Base-by-base conservation (phyloP, 106 monocot genomes). In the Posidonia australis region DNA sequence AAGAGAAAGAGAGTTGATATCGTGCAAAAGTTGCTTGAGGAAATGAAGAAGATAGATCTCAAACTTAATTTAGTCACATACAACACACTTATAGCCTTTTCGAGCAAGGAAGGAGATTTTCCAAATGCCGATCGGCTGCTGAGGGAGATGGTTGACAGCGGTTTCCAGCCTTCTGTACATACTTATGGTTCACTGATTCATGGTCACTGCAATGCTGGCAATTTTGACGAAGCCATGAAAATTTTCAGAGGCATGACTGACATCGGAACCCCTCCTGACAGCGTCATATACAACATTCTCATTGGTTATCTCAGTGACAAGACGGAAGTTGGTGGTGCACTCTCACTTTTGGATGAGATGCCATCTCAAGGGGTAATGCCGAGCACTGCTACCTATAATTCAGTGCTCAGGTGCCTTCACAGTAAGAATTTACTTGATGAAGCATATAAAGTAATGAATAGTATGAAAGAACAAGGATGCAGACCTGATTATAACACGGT, bases 131-230 rank as follows among this genome's bases (percentile, higher is more conserved):
- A 45, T 67, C 62, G 57, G 59, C 72, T 86, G 19, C 53, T 94
- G 62, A 68, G 32, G 5, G 68, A 77, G 68, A 94, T 89, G 93
- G 59, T 47, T 6, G 59, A 73, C 28, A 72, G 70, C 18, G 74
- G 74, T 2, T 67, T 62, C 66, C 27, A 58, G 55, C 86, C 81
- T 67, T 81, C 82, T 19, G 67, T 84, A 18, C 52, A 86, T 11
- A 89, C 89, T 24, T 94, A 81, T 31, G 93, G 93, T 2, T 71
- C 83, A 11, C 68, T 94, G 25, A 86, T 89, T 32, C 77, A 86
- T 72, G 93, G 89, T 25, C 84, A 65, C 51, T 94, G 89, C 52
- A 77, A 72, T 68, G 67, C 64, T 3, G 79, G 77, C 17, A 74
- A 86, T 30, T 30, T 74, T 49, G 75, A 81, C 10, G 78, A 80